Base-by-base conservation (phyloP, 2,329 filamentous ascomycete genomes). In the Fusarium lateritium region DNA sequence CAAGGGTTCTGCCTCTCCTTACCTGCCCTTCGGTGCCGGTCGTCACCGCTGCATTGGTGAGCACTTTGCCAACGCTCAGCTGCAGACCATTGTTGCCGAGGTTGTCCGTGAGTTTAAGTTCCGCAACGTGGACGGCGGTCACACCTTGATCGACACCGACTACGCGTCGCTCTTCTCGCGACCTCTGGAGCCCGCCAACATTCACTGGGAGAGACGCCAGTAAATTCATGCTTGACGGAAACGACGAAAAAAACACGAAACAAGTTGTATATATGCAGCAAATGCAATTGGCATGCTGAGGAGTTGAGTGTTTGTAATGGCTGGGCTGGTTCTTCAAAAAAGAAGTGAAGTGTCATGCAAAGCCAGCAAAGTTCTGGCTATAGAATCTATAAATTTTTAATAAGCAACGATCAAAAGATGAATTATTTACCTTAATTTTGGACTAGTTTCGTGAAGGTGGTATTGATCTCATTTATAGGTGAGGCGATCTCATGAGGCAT, bases 21-120 rank as follows among this genome's bases (percentile, higher is more conserved):
- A 98, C 79, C 88, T 98, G 47, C 95, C 95, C 3, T 98, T 98
- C 77, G 95, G 95, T 61, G 95, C 94, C 31, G 95, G 95, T 42
- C 87, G 95, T 72, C 95, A 98, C 82, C 87, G 95, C 71, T 98
- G 95, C 82, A 98, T 98, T 76, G 95, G 95, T 70, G 95, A 98
- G 85, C 94, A 97, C 76, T 98, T 98, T 79, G 95, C 95, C 72
- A 97, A 97, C 78, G 86, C 97, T 60, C 95, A 98, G 82, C 85
- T 98, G 67, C 91, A 94, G 78, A 94, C 93, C 44, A 97, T 98
- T 71, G 84, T 91, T 14, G 93, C 91, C 51, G 90, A 89, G 61
- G 83, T 94, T 70, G 92, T 97, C 40, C 87, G 94, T 50, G 79
- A 89, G 54, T 93, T 97, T 83, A 95, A 93, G 83, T 88, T 97